Evolutionary conservation across 2,329 filamentous ascomycete species (phyloP).

Genomic region (Delphinella strobiligena): DNA sequence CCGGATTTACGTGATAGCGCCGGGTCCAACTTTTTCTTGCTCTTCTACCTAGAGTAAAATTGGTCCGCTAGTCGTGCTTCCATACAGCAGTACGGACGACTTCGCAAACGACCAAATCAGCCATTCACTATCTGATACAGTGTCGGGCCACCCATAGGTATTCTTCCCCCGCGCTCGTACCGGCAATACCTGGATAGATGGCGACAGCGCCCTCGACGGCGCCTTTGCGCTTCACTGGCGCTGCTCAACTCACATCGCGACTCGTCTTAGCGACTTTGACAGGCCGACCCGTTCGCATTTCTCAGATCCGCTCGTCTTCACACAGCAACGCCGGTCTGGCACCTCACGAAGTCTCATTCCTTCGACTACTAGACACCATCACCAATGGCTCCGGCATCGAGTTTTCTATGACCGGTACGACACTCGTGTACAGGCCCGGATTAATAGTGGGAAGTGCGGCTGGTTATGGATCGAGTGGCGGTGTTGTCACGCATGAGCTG

Average conservation of each 20-base stretch:
- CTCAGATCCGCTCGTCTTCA: conserved; percentile 80
- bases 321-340: conserved; percentile 79
- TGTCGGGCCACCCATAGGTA: no score
- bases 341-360: conserved; percentile 86
- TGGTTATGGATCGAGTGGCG: conserved; percentile 59
- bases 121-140: no score
- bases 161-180: no score
- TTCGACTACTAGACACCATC: conserved; percentile 84
- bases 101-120: no score
- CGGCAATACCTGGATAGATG: no score
- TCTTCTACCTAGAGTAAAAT: no score
- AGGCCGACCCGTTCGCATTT: conserved; percentile 79
- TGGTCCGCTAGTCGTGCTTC: no score
- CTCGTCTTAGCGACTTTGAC: conserved; percentile 85
- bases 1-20: no score
- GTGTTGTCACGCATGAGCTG: conserved; percentile 70
- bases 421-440: conserved; percentile 81
- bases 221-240: conserved; percentile 55
- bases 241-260: conserved; percentile 70
- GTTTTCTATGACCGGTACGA: conserved; percentile 92
- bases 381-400: conserved; percentile 94
- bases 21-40: no score
- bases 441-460: conserved; percentile 77
- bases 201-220: conserved; percentile 7
- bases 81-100: no score